Evolutionary conservation across 106 monocot species (phyloP).

Genomic region (Acanthochlamys bracteata): DNA sequence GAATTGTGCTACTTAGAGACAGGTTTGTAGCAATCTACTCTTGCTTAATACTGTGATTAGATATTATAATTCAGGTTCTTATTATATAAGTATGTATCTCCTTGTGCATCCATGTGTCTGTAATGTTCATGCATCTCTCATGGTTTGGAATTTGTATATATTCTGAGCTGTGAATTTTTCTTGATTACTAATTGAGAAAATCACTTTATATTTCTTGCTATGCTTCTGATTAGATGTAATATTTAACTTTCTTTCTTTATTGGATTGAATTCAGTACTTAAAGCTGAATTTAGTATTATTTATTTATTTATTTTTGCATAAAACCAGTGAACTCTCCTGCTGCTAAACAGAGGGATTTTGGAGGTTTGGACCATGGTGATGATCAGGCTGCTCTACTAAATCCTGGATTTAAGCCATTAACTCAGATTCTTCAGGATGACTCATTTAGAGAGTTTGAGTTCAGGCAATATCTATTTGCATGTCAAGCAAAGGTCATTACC

Average conservation of each 20-base stretch:
- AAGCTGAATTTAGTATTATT: too few species aligned
- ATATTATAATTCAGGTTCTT: not conserved
- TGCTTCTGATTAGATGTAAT: too few species aligned
- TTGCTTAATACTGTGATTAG: not conserved
- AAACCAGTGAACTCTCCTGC: slow-evolving; percentile 68
- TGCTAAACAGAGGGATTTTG: slow-evolving; percentile 80
- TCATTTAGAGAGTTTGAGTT: slow-evolving; percentile 97
- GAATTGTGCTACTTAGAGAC: slow-evolving; percentile 98
- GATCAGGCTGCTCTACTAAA: slow-evolving; percentile 88
- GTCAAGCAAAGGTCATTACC: slow-evolving; percentile 62
- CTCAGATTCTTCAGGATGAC: slow-evolving; percentile 84
- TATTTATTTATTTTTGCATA: too few species aligned
- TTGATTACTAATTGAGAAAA: too few species aligned
- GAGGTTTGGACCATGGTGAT: slow-evolving; percentile 86
- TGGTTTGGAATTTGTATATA: too few species aligned
- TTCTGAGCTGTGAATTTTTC: too few species aligned
- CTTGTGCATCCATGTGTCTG: too few species aligned
- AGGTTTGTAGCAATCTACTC: slow-evolving; percentile 30
- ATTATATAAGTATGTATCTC: too few species aligned
- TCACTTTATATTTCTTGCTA: too few species aligned
- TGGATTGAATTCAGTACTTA: too few species aligned
- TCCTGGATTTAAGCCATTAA: slow-evolving; percentile 64
- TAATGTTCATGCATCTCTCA: too few species aligned
- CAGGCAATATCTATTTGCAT: slow-evolving; percentile 90
- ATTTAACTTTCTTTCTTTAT: too few species aligned